Evolutionary conservation across 1,139 yeast species (phyloP).

Genomic region (Sugiyamaella paludigena): DNA sequence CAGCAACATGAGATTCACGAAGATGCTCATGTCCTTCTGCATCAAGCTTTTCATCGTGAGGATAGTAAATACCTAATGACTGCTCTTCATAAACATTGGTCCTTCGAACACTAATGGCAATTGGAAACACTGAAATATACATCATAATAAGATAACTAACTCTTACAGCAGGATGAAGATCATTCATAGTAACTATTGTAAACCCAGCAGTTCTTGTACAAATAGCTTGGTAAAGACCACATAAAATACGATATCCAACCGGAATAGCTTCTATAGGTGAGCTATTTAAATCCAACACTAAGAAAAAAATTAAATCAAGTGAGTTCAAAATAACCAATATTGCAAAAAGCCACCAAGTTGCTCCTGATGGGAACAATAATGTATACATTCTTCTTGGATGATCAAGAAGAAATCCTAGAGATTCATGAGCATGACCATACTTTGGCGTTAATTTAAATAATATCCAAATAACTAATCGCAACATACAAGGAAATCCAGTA

Average conservation of each 20-base stretch:
- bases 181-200: conserved; percentile 62
- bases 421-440: conserved; percentile 51
- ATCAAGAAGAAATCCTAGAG: conserved; percentile 80
- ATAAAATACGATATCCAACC: conserved; percentile 66
- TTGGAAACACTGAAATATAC: conserved; percentile 94
- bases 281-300: conserved; percentile 68
- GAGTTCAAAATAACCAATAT: conserved; percentile 70
- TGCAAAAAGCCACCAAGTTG: conserved; percentile 91
- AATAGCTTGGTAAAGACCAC: conserved; percentile 87
- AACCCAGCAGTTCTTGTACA: conserved; percentile 95
- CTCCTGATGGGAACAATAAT: conserved; percentile 80
- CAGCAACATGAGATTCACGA: conserved; percentile 61
- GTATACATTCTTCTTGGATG: conserved; percentile 98
- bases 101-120: conserved; percentile 93
- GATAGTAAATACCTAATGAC: conserved; percentile 75
- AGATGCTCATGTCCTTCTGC: conserved; percentile 28
- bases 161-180: conserved; percentile 84
- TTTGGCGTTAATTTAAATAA: conserved; percentile 66
- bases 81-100: conserved; percentile 98
- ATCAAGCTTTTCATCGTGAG: conserved; percentile 40
- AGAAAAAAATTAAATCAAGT: conserved; percentile 74
- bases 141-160: conserved; percentile 94
- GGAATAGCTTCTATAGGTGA: conserved; percentile 46
- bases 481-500: conserved; percentile 84
- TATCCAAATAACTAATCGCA: conserved; percentile 80